Percentiles rank a stretch among this genome's conserved stretches.
Conservation (phyloP, 169 alveolate genomes). For the Theileria annulata region DNA sequence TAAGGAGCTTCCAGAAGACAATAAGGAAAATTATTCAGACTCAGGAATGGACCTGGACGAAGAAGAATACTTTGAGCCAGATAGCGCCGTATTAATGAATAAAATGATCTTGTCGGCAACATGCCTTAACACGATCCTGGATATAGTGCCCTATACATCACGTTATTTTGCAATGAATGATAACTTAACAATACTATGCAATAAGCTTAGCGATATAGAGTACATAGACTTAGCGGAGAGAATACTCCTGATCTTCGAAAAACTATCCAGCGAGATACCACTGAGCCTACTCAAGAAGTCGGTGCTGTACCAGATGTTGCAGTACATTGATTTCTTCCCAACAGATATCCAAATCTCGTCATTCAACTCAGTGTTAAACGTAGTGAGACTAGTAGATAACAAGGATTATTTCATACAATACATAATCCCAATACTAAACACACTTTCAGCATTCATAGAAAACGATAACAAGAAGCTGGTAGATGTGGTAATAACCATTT, state of each 20-base stretch:
- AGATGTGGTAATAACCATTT: slow-evolving; percentile 28
- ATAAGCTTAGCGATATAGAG: slow-evolving; percentile 32
- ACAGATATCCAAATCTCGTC: slow-evolving; percentile 49
- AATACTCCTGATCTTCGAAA: slow-evolving; percentile 51
- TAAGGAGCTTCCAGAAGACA: slow-evolving; percentile 1
- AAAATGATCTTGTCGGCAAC: slow-evolving; percentile 47
- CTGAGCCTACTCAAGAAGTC: slow-evolving; percentile 41
- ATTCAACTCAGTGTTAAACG: slow-evolving; percentile 18
- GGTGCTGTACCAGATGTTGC: slow-evolving; percentile 38
- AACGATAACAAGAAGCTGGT: slow-evolving; percentile 48
- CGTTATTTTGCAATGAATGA: slow-evolving; percentile 44
- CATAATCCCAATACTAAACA: slow-evolving; percentile 42
- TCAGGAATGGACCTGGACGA: slow-evolving; percentile 14
- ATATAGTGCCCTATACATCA: slow-evolving; percentile 45
- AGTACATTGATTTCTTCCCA: slow-evolving; percentile 57
- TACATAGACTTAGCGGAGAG: slow-evolving; percentile 63
- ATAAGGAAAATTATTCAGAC: not conserved
- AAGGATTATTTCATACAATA: slow-evolving; percentile 24
- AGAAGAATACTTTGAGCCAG: slow-evolving; percentile 13
- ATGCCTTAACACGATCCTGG: slow-evolving; percentile 56
- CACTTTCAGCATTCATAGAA: slow-evolving; percentile 17
- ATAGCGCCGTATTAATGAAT: slow-evolving; percentile 28
- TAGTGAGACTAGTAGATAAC: slow-evolving; percentile 35
- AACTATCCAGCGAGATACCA: slow-evolving; percentile 54
- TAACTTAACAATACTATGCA: slow-evolving; percentile 16